Conservation (phyloP, 805 yeast genomes). For the Myxozyma vanderwaltii region DNA sequence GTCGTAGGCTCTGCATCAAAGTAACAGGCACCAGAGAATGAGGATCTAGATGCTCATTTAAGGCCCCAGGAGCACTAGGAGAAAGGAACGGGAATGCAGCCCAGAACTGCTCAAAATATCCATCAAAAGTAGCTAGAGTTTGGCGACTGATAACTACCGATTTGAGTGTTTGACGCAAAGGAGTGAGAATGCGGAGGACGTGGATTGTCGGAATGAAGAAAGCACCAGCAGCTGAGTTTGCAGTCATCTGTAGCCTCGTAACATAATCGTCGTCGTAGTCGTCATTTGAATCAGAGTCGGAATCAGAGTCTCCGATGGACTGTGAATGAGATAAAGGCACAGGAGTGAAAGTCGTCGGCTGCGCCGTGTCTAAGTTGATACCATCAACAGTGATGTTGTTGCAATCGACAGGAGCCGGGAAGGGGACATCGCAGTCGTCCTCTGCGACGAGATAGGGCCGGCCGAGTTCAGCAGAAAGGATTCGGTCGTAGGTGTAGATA, state of each 20-base stretch:
- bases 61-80: slow-evolving; percentile 5
- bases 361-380: not conserved
- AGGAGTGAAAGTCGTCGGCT: not conserved
- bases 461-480: slow-evolving; percentile 32
- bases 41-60: slow-evolving; percentile 13
- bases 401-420: slow-evolving; percentile 32
- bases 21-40: slow-evolving; percentile 24
- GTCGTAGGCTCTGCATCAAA: slow-evolving; percentile 26
- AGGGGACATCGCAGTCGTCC: slow-evolving; percentile 28
- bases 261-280: not conserved
- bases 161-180: slow-evolving; percentile 21
- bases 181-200: slow-evolving; percentile 20
- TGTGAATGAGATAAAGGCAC: not conserved
- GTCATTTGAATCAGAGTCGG: slow-evolving; percentile 1
- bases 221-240: slow-evolving; percentile 16
- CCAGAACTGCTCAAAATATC: slow-evolving; percentile 26
- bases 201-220: slow-evolving; percentile 27
- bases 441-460: slow-evolving; percentile 25
- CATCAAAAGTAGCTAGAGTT: slow-evolving; percentile 28
- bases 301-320: not conserved
- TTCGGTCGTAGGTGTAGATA: slow-evolving; percentile 36
- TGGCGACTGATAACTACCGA: slow-evolving; percentile 16
- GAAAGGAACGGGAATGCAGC: slow-evolving; percentile 26
- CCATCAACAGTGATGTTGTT: slow-evolving; percentile 9
- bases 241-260: not conserved